Conservation (phyloP, 108 stramenopile species). For the Skeletonema costatum region DNA sequence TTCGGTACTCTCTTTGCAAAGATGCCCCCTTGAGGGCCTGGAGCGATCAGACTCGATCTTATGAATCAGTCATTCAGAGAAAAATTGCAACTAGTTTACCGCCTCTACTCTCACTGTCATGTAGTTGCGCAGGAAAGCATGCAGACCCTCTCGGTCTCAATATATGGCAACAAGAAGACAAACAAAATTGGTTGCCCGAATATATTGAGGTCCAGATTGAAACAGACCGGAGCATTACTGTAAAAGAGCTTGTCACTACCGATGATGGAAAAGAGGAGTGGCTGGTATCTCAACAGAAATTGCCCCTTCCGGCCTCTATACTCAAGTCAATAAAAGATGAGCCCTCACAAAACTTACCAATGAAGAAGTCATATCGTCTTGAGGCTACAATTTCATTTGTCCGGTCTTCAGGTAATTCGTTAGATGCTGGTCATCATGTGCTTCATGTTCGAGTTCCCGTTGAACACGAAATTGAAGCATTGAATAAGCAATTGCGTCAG, state of each 20-base stretch:
- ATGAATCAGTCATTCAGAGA: conserved; percentile 86
- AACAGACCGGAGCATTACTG: conserved; percentile 59
- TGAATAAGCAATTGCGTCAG: conserved; percentile 42
- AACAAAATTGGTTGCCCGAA: conserved; percentile 72
- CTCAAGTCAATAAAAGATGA: conserved; percentile 11
- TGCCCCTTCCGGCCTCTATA: conserved; percentile 47
- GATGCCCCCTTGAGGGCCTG: conserved; percentile 83
- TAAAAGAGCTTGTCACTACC: conserved; percentile 48
- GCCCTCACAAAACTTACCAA: conserved; percentile 9
- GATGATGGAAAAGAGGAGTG: conserved; percentile 52
- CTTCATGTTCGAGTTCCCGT: conserved; percentile 62
- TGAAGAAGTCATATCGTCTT: conserved; percentile 60
- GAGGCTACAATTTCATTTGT: conserved; percentile 69
- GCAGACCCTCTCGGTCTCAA: conserved; percentile 60
- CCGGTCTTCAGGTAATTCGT: conserved; percentile 5
- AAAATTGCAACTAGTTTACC: conserved; percentile 77
- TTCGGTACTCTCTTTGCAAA: conserved; percentile 74
- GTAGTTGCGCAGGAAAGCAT: conserved; percentile 76
- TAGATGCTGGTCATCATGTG: conserved; percentile 69
- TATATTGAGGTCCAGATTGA: conserved; percentile 70
- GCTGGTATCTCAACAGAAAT: conserved; percentile 42
- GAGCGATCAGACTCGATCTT: conserved; percentile 61
- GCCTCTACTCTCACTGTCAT: conserved; percentile 66
- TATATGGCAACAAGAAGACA: conserved; percentile 60
- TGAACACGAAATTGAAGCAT: conserved; percentile 38